Percentiles rank a stretch among this genome's conserved stretches.
phyloP scores from a whole-genome alignment of 2,329 filamentous ascomycete genomes.

The Exophiala alcalophila region DNA sequence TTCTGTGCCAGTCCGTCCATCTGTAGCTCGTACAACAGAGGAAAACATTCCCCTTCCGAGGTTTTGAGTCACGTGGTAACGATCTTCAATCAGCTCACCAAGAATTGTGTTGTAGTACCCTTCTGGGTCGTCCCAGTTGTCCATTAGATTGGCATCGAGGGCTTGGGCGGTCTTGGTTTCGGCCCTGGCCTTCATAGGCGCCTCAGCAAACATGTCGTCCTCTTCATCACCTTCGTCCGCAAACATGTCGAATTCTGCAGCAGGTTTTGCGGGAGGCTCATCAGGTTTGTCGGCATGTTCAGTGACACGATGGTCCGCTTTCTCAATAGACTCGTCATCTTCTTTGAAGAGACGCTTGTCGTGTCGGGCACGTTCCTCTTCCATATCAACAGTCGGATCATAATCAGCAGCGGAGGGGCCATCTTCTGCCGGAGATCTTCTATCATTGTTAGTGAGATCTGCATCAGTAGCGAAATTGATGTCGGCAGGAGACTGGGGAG shows the following conservation, averaged over 20 bases:
- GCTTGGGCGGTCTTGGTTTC: conserved; percentile 54
- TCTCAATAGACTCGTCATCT: conserved; percentile 53
- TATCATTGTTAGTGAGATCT: conserved; percentile 61
- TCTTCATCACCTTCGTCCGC: conserved; percentile 59
- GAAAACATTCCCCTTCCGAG: conserved; percentile 96
- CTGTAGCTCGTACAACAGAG: conserved; percentile 83
- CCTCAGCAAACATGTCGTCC: conserved; percentile 88
- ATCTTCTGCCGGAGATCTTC: conserved; percentile 48
- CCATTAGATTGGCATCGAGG: conserved; percentile 71
- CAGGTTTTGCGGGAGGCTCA: conserved; percentile 42
- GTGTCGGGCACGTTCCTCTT: conserved; percentile 72
- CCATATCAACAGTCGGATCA: conserved; percentile 83
- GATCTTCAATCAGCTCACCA: conserved; percentile 82
- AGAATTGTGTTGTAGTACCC: conserved; percentile 95
- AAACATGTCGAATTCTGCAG: conserved; percentile 63
- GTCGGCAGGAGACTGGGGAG: conserved; percentile 55
- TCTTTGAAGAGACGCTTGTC: conserved; percentile 61
- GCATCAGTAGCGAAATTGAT: conserved; percentile 66
- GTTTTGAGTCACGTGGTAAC: conserved; percentile 83
- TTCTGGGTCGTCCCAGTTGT: conserved; percentile 90
- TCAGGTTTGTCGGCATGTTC: conserved; percentile 39
- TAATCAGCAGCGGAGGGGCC: conserved; percentile 91
- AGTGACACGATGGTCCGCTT: conserved; percentile 57
- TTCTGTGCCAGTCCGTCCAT: conserved; percentile 68
- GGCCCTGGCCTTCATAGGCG: conserved; percentile 50